Evolutionary conservation across 2,329 filamentous ascomycete species (phyloP).

Genomic region (Xylariales sp.): DNA sequence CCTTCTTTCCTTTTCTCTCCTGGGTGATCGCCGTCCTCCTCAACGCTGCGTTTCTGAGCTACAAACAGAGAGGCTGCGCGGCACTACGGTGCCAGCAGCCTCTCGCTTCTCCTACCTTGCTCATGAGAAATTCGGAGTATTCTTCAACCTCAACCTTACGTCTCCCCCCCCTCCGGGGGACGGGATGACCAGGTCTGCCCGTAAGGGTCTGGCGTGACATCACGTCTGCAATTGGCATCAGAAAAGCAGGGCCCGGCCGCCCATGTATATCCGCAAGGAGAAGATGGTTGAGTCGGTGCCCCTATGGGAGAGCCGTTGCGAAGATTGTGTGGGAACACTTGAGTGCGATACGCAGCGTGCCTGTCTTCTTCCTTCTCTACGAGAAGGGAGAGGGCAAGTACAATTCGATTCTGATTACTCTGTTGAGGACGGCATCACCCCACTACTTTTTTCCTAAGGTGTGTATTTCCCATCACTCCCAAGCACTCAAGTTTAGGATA

Average conservation of each 20-base stretch:
- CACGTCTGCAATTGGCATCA: conserved; percentile 86
- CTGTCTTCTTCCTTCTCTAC: conserved; percentile 20
- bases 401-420: conserved; percentile 93
- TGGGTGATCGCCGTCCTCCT: conserved; percentile 73
- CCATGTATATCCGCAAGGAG: conserved; percentile 27
- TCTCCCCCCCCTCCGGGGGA: conserved; percentile 38
- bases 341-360: conserved; percentile 94
- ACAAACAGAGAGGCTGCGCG: conserved; percentile 60
- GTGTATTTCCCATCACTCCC: conserved; percentile 14
- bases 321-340: conserved; percentile 89
- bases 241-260: conserved; percentile 67
- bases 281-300: conserved; percentile 34
- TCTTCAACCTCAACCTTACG: too few species aligned
- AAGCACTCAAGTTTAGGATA: conserved; percentile 17
- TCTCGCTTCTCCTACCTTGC: conserved; percentile 36
- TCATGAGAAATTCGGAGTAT: conserved; percentile 99
- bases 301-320: conserved; percentile 91
- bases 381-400: conserved; percentile 38
- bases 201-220: conserved; percentile 80
- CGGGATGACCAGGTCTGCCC: conserved; percentile 59
- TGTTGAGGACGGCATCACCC: conserved; percentile 73
- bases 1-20: conserved; percentile 29
- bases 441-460: conserved; percentile 29
- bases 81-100: conserved; percentile 29
- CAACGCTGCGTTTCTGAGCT: conserved; percentile 97